Percentiles rank a stretch among this genome's conserved stretches.
Evolutionary conservation across 148 eudicot species (phyloP).

Genomic region (Arbutus unedo): DNA sequence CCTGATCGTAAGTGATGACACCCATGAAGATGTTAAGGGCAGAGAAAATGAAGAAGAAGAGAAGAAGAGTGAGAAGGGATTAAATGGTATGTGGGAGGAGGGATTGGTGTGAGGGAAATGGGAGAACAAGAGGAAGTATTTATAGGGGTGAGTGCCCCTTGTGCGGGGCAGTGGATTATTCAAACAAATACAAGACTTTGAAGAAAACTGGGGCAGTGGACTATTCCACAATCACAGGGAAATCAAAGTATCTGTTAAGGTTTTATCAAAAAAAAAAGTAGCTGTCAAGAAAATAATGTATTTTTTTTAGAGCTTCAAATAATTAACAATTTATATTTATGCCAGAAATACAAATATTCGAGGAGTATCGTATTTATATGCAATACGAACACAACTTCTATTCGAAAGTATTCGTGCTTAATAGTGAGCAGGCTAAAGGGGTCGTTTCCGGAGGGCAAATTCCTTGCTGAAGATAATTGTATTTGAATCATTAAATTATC

Average conservation of each 20-base stretch:
- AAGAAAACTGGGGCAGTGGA: neutral
- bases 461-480: too few species aligned
- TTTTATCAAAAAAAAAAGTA: too few species aligned
- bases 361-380: too few species aligned
- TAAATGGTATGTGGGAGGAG: neutral
- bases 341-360: too few species aligned
- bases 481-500: too few species aligned
- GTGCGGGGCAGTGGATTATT: neutral
- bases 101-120: neutral
- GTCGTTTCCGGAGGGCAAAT: too few species aligned
- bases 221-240: neutral
- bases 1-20: conserved; percentile 23
- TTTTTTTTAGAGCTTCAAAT: too few species aligned
- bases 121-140: neutral
- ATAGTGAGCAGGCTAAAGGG: too few species aligned
- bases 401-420: too few species aligned
- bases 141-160: neutral
- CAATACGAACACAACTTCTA: too few species aligned
- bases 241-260: neutral
- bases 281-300: too few species aligned
- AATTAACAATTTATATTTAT: too few species aligned
- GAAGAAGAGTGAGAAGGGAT: neutral
- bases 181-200: neutral
- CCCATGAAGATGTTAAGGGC: conserved; percentile 12
- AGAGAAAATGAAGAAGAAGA: neutral